Evolutionary conservation across 257 asterid genomes (phyloP).

Genomic region (Ajuga chamaepitys): DNA sequence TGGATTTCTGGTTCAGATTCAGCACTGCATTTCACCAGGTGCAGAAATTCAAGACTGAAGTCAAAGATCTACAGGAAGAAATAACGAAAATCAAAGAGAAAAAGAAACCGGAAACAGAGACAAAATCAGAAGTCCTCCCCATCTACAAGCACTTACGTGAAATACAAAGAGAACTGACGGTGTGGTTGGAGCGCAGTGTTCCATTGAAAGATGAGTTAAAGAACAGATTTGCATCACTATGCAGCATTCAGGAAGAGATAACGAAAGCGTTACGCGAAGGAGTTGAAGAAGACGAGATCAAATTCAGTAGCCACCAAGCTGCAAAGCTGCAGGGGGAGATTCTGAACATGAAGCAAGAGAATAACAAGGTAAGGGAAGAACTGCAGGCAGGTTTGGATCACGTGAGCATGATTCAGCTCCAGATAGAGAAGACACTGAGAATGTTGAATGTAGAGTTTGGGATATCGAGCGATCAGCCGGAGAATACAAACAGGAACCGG

Average conservation of each 20-base stretch:
- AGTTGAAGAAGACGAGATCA: constrained; percentile 36
- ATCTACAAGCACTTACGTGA: constrained; percentile 52
- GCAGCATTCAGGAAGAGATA: constrained; percentile 43
- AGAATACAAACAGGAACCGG: constrained; percentile 7
- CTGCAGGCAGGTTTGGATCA: constrained; percentile 38
- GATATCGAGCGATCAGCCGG: constrained; percentile 21
- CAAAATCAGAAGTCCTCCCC: constrained; percentile 42
- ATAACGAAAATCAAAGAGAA: constrained; percentile 25
- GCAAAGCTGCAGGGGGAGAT: constrained; percentile 61
- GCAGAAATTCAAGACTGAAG: constrained; percentile 45
- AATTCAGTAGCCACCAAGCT: constrained; percentile 54
- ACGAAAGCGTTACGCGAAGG: constrained; percentile 37
- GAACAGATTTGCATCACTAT: constrained; percentile 29
- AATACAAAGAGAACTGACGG: constrained; percentile 32
- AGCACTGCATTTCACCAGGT: constrained; percentile 46
- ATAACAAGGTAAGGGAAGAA: constrained; percentile 47
- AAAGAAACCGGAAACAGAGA: constrained; percentile 20
- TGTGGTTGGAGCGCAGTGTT: constrained; percentile 41
- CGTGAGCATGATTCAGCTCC: constrained; percentile 32
- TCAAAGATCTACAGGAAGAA: constrained; percentile 42
- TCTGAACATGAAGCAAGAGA: constrained; percentile 57
- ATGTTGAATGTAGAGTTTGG: constrained; percentile 37
- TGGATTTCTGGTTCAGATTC: constrained; percentile 67
- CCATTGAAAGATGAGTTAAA: constrained; percentile 40
- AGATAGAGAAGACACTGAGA: constrained; percentile 28